phyloP scores from a whole-genome alignment of 768 basidiomycete genomes.

The Jaapia argillacea region DNA sequence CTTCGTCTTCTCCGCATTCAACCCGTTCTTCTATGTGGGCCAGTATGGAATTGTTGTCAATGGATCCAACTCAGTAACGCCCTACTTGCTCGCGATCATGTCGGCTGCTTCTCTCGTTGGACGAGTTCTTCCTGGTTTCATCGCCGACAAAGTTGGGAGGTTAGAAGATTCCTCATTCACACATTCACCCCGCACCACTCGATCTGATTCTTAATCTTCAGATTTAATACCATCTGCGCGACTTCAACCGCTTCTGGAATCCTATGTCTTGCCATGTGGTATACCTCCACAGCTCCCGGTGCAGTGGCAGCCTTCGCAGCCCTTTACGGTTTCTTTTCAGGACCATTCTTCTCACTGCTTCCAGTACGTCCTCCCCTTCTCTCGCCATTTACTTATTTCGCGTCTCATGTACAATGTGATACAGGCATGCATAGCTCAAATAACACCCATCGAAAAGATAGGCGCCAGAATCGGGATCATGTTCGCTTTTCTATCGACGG shows the following conservation, averaged over 20 bases:
- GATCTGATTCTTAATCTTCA: slow-evolving; percentile 1
- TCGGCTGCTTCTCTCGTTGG: slow-evolving; percentile 16
- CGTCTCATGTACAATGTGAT: no score
- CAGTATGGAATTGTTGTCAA: slow-evolving; percentile 11
- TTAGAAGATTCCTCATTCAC: slow-evolving; percentile 4
- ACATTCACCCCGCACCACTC: background rate
- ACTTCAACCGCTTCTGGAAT: slow-evolving; percentile 11
- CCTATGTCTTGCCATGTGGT: slow-evolving; percentile 16
- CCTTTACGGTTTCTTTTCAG: slow-evolving; percentile 16
- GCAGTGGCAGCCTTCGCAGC: slow-evolving; percentile 15
- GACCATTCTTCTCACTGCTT: slow-evolving; percentile 16
- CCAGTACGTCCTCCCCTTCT: slow-evolving; percentile 8
- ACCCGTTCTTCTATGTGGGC: slow-evolving; percentile 19
- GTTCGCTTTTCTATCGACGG: slow-evolving; percentile 15
- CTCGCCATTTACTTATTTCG: no score
- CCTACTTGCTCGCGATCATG: slow-evolving; percentile 17
- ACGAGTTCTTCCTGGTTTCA: slow-evolving; percentile 14
- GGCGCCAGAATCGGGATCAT: slow-evolving; percentile 17
- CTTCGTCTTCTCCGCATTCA: slow-evolving; percentile 13
- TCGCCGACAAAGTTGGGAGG: slow-evolving; percentile 16
- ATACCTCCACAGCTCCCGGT: slow-evolving; percentile 11
- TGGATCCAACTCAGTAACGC: slow-evolving; percentile 10
- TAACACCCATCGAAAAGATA: slow-evolving; percentile 15
- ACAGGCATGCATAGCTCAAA: slow-evolving; percentile 13
- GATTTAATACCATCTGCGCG: slow-evolving; percentile 13